Percentiles rank a stretch among this genome's conserved stretches.
These are phyloP conservation scores for Monosiga brevicollis DNA, from an alignment of 78 protist species.

Conservation along the genomic window DNA sequence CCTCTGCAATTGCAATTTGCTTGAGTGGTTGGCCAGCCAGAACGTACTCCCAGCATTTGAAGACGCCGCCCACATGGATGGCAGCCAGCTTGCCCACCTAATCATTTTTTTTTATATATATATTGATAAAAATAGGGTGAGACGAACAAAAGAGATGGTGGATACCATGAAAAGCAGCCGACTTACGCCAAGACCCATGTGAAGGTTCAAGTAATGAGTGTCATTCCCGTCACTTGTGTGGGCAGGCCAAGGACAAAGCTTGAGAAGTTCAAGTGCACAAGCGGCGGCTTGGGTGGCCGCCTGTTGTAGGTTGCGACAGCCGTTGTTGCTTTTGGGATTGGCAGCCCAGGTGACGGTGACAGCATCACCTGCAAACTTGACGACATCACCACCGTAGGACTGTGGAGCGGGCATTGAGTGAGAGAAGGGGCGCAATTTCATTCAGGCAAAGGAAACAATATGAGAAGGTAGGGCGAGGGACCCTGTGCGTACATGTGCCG, in stretches of 20 bases:
- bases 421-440: not conserved
- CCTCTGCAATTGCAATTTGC: not conserved
- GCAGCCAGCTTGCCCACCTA: not conserved
- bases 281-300: too few relatives aligned
- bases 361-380: constrained; percentile 4
- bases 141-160: too few relatives aligned
- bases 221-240: too few relatives aligned
- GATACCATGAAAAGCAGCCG: too few relatives aligned
- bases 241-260: too few relatives aligned
- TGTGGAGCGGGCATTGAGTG: not conserved
- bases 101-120: too few relatives aligned
- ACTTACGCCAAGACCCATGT: not conserved
- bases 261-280: too few relatives aligned
- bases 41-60: not conserved
- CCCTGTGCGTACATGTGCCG: not conserved
- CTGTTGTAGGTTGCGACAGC: too few relatives aligned
- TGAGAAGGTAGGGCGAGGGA: not conserved
- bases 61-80: not conserved
- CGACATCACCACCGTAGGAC: not conserved
- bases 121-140: too few relatives aligned
- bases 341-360: not conserved
- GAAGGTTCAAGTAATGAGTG: not conserved
- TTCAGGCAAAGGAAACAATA: not conserved
- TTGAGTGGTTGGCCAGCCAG: not conserved
- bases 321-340: not conserved